Conservation (phyloP, 164 flowering plant species). For the Annona squamosa region DNA sequence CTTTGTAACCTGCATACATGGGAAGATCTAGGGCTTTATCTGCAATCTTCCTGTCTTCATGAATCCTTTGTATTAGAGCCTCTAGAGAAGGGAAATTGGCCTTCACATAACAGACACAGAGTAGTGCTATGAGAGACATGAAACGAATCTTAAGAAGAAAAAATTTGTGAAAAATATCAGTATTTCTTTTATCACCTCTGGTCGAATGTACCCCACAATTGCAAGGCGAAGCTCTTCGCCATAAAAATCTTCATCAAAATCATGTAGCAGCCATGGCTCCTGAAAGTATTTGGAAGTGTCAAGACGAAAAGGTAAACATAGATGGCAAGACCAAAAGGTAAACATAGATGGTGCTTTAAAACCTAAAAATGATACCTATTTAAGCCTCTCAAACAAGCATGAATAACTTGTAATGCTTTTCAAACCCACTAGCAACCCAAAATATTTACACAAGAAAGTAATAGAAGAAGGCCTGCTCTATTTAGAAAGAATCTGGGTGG, state of each 20-base stretch:
- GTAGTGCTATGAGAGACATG: neutral
- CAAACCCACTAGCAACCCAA: neutral
- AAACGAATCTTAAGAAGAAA: neutral
- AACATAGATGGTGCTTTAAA: neutral
- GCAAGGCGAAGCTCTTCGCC: conserved; percentile 78
- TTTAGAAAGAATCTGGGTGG: too few species aligned
- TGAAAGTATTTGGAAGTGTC: conserved; percentile 19
- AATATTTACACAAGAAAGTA: neutral
- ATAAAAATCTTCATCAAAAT: conserved; percentile 81
- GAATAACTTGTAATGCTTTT: neutral
- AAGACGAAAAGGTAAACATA: neutral
- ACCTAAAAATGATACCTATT: neutral
- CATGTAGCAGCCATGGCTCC: conserved; percentile 99
- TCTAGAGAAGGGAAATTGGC: conserved; percentile 75
- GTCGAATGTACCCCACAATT: conserved; percentile 81
- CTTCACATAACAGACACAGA: conserved; percentile 27
- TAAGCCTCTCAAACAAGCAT: neutral
- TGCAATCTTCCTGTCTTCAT: conserved; percentile 63
- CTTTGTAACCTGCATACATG: conserved; percentile 42
- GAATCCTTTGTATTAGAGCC: conserved; percentile 61
- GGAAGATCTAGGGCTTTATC: conserved; percentile 87
- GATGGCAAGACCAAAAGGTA: neutral
- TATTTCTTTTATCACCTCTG: conserved; percentile 50
- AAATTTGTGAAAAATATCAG: neutral
- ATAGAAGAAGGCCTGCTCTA: neutral